phyloP scores from a whole-genome alignment of 129 eudicot species.

The Centaurea solstitialis region DNA sequence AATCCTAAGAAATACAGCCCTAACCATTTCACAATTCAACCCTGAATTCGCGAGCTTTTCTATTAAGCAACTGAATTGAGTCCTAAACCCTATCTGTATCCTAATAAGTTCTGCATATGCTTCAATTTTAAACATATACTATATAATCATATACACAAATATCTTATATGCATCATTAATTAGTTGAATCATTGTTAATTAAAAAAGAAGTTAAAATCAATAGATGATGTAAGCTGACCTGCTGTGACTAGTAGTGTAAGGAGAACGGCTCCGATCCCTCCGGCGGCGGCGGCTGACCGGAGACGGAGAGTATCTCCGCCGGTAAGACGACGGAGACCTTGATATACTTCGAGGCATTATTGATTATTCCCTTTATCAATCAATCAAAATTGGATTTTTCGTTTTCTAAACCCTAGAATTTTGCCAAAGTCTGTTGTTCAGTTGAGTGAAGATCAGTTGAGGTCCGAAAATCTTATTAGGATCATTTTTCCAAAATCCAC shows the following conservation, averaged over 20 bases:
- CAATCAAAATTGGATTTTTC: background rate
- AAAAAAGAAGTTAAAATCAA: background rate
- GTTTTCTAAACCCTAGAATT: background rate
- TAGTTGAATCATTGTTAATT: background rate
- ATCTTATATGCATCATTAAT: background rate
- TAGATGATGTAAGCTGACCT: conserved; percentile 27
- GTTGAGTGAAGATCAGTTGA: background rate
- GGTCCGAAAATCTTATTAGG: background rate
- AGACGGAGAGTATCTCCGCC: conserved; percentile 54
- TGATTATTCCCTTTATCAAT: conserved; percentile 11
- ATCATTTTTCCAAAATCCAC: background rate
- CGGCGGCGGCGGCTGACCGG: conserved; percentile 45
- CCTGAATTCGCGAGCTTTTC: background rate
- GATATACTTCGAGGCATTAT: conserved; percentile 55
- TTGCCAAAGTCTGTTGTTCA: background rate
- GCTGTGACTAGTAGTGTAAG: conserved; percentile 37
- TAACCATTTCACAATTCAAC: background rate
- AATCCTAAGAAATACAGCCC: background rate
- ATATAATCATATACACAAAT: background rate
- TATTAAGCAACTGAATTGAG: background rate
- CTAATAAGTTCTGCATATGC: background rate
- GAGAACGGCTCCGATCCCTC: conserved; percentile 57
- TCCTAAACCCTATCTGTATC: background rate
- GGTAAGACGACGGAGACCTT: conserved; percentile 58
- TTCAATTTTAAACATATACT: too few relatives aligned